phyloP scores from a whole-genome alignment of 169 alveolate genomes.

The Plasmodium yoelii region DNA sequence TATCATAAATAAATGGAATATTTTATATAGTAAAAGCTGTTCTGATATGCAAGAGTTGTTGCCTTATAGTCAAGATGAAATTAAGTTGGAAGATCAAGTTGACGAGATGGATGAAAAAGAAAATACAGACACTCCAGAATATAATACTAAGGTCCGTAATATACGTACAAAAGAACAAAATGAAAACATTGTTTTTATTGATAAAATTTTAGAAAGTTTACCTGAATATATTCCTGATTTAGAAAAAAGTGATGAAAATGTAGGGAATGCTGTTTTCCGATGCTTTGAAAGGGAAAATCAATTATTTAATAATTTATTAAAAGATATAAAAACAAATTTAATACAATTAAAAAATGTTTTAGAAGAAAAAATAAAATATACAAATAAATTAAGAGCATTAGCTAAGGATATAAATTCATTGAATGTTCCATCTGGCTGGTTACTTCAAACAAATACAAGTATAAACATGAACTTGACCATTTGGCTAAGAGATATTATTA shows the following conservation, averaged over 20 bases:
- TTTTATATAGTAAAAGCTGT: constrained; percentile 54
- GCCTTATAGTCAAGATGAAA: constrained; percentile 51
- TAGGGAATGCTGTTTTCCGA: constrained; percentile 94
- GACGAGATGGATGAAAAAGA: constrained; percentile 14
- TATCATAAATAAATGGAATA: constrained; percentile 66
- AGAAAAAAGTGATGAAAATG: constrained; percentile 85
- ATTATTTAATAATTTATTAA: constrained; percentile 33
- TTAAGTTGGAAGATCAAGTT: background rate
- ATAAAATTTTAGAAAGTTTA: constrained; percentile 80
- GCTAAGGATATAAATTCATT: constrained; percentile 67
- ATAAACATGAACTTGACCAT: constrained; percentile 46
- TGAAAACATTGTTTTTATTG: constrained; percentile 78
- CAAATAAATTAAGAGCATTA: constrained; percentile 72
- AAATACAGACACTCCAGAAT: background rate
- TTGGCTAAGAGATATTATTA: constrained; percentile 61
- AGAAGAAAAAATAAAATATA: constrained; percentile 72
- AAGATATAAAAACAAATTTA: constrained; percentile 52
- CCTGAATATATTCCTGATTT: constrained; percentile 86
- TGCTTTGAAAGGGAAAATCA: constrained; percentile 93
- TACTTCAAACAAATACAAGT: constrained; percentile 54
- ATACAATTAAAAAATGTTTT: constrained; percentile 65
- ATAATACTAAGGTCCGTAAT: background rate
- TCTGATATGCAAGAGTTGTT: constrained; percentile 71
- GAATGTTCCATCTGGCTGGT: constrained; percentile 74
- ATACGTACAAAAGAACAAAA: constrained; percentile 53